Percentiles rank a stretch among this genome's conserved stretches.
phyloP scores from a whole-genome alignment of 2,329 filamentous ascomycete genomes.

The Aspergillus sojae region DNA sequence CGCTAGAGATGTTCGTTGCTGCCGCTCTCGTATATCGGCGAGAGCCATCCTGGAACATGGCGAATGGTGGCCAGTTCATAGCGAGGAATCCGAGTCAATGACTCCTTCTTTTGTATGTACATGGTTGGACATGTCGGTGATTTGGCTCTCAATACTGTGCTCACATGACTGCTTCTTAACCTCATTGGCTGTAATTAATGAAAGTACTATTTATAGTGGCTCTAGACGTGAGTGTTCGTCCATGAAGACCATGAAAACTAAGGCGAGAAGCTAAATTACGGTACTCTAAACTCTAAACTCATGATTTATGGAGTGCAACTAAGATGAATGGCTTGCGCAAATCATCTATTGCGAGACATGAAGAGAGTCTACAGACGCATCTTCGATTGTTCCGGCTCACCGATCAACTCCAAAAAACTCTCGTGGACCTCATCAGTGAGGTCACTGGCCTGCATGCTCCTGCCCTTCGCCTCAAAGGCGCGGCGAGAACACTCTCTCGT shows the following conservation, averaged over 20 bases:
- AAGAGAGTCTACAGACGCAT: slow-evolving; percentile 30
- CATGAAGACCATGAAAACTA: not conserved
- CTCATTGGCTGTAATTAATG: not conserved
- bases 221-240: not conserved
- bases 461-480: slow-evolving; percentile 82
- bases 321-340: not conserved
- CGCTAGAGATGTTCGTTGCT: not conserved
- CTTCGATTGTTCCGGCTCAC: slow-evolving; percentile 61
- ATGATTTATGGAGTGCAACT: not conserved
- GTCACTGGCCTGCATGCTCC: slow-evolving; percentile 89
- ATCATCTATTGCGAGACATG: not conserved
- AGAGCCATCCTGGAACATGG: slow-evolving; percentile 18
- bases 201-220: not conserved
- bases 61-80: slow-evolving; percentile 15
- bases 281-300: not conserved
- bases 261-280: not conserved
- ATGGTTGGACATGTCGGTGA: not conserved
- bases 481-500: slow-evolving; percentile 88
- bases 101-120: not conserved
- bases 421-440: slow-evolving; percentile 85
- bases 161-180: not conserved
- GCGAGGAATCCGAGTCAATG: slow-evolving; percentile 5
- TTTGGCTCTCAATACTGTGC: not conserved
- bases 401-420: slow-evolving; percentile 79
- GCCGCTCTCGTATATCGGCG: not conserved